phyloP scores from a whole-genome alignment of 306 rosid species.

The Gillenia trifoliata region DNA sequence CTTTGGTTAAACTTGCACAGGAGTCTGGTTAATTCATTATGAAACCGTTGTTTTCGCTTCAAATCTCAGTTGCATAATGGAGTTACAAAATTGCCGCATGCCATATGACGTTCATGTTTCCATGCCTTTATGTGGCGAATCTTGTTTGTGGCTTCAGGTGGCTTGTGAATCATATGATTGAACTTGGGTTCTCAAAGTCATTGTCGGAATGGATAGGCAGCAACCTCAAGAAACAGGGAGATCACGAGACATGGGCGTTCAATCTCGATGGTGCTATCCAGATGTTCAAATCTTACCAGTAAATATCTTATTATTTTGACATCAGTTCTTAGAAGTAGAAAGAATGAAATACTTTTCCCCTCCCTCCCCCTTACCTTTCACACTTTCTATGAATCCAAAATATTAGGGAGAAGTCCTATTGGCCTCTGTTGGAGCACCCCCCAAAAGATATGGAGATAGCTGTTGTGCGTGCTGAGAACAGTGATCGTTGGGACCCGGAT shows the following conservation, averaged over 20 bases:
- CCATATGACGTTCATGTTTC: neutral
- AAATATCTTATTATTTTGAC: slow-evolving; percentile 6
- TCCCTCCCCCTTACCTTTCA: neutral
- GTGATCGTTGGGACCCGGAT: slow-evolving; percentile 72
- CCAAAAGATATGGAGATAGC: slow-evolving; percentile 62
- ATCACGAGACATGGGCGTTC: slow-evolving; percentile 77
- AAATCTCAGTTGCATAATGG: neutral
- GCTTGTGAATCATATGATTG: slow-evolving; percentile 85
- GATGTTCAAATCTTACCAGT: slow-evolving; percentile 90
- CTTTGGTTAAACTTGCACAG: neutral
- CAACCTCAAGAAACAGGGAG: slow-evolving; percentile 78
- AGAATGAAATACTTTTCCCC: neutral
- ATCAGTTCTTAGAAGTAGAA: neutral
- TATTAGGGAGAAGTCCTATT: slow-evolving; percentile 64
- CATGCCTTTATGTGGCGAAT: neutral
- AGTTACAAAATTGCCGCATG: neutral
- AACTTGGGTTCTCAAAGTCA: slow-evolving; percentile 78
- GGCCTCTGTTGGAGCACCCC: slow-evolving; percentile 75
- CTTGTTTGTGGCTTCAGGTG: slow-evolving; percentile 53
- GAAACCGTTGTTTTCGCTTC: neutral
- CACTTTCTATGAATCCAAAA: neutral
- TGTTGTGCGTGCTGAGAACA: slow-evolving; percentile 79
- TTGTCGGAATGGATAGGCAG: slow-evolving; percentile 91
- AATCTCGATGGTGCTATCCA: slow-evolving; percentile 71
- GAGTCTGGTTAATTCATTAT: neutral